These are phyloP conservation scores for Haplosporangium sp. DNA, from an alignment of 371 early-diverging fungal genomes.

Conservation along the genomic window DNA sequence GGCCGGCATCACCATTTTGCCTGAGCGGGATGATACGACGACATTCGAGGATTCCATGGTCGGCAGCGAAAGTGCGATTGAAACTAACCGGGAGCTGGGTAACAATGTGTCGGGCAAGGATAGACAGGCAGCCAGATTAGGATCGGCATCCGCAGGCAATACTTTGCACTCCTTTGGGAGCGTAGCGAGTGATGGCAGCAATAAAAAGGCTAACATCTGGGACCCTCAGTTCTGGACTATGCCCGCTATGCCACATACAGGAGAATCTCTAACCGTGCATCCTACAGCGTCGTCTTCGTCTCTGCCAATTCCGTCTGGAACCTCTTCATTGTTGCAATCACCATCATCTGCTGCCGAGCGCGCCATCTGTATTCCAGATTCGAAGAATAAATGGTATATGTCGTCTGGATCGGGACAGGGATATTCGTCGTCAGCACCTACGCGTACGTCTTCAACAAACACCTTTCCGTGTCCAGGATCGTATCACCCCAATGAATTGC, in stretches of 20 bases:
- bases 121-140: not conserved
- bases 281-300: slow-evolving; percentile 11
- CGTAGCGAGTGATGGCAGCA: slow-evolving; percentile 5
- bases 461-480: not conserved
- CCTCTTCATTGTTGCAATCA: not conserved
- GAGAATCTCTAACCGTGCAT: not conserved
- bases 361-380: too few relatives aligned
- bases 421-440: not conserved
- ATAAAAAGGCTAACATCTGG: slow-evolving; percentile 36
- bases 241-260: slow-evolving; percentile 8
- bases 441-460: not conserved
- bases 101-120: too few relatives aligned
- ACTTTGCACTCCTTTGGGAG: slow-evolving; percentile 24
- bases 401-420: not conserved
- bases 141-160: slow-evolving; percentile 11
- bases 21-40: slow-evolving; percentile 23
- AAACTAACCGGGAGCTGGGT: too few relatives aligned
- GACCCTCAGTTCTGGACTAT: slow-evolving; percentile 45
- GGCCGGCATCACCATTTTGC: slow-evolving; percentile 51
- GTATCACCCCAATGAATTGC: not conserved
- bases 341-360: not conserved
- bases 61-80: not conserved
- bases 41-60: slow-evolving; percentile 5
- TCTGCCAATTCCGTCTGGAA: not conserved
- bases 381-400: too few relatives aligned